Evolutionary conservation across 2,329 filamentous ascomycete genomes (phyloP), one percentile per base, ranked within the genome.

Genomic region (Pseudocercospora fuligena): DNA sequence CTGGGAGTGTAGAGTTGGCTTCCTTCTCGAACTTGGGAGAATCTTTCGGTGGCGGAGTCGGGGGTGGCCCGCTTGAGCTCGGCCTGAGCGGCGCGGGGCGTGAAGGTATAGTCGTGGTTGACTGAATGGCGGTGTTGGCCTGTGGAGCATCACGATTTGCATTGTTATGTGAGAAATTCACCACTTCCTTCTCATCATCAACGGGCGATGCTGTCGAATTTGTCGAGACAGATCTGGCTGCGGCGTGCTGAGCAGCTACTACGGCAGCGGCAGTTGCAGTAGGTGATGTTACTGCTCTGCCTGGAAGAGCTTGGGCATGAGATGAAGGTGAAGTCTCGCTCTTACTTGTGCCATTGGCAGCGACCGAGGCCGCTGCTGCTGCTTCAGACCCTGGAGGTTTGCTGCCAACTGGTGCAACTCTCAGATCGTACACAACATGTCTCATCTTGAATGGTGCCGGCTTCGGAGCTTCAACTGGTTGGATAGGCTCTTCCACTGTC

Each of bases 401-500:
- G 51, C 54, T 68, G 57, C 59, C 67, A 29, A 60, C 61, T 5
- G 68, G 69, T 25, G 69, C 68, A 40, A 71, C 66, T 54, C 67
- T 71, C 1, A 71, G 61, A 57, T 74, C 72, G 43, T 73, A 71
- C 36, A 74, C 64, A 21, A 69, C 68, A 65, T 73, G 70, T 59
- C 73, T 66, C 65, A 75, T 68, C 58, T 72, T 73, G 70, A 75
- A 75, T 0, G 73, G 73, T 49, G 66, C 67, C 4, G 66, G 27
- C 61, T 64, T 70, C 14, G 65, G 54, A 16, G 67, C 40, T 27
- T 70, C 63, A n/a, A 64, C 60, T 46, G 58, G 60, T 49, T 63
- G 61, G 19, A 27, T 47, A 21, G 59, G 56, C 36, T 61, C 58
- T 31, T 51, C 23, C 58, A 43, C 59, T 11, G 66, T 40, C 23